Evolutionary conservation across 2,329 filamentous ascomycete genomes (phyloP).

Genomic region (Clonostachys rhizophaga): DNA sequence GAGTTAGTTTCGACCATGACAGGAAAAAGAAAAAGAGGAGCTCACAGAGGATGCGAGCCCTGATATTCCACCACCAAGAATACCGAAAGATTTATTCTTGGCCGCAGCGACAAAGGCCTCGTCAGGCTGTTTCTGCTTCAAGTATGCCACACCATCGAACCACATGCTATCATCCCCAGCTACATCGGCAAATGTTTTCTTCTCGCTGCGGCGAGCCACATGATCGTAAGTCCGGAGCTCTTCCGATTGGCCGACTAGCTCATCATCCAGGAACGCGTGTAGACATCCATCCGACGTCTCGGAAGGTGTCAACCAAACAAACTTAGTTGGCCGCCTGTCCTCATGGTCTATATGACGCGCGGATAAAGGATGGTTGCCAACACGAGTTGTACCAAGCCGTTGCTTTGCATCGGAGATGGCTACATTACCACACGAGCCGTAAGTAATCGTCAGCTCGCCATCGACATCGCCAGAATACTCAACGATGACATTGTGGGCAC

Average conservation of each 20-base stretch:
- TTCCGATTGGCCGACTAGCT: slow-evolving; percentile 10
- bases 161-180: slow-evolving; percentile 10
- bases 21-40: neutral
- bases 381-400: slow-evolving; percentile 10
- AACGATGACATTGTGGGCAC: slow-evolving; percentile 11
- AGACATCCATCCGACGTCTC: slow-evolving; percentile 8
- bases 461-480: slow-evolving; percentile 10
- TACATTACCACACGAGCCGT: slow-evolving; percentile 8
- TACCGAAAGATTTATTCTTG: slow-evolving; percentile 13
- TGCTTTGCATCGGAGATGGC: slow-evolving; percentile 4
- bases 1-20: neutral
- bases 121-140: slow-evolving; percentile 14
- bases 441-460: slow-evolving; percentile 9
- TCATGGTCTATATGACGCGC: slow-evolving; percentile 9
- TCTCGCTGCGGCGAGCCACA: neutral
- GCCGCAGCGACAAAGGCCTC: slow-evolving; percentile 10
- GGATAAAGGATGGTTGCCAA: slow-evolving; percentile 11
- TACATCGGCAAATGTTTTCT: slow-evolving; percentile 7
- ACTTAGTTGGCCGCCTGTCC: slow-evolving; percentile 8
- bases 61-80: slow-evolving; percentile 1
- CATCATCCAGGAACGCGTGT: slow-evolving; percentile 9
- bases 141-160: slow-evolving; percentile 16
- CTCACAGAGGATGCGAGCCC: slow-evolving; percentile 1
- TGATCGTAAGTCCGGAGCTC: slow-evolving; percentile 7
- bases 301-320: slow-evolving; percentile 11